phyloP scores from a whole-genome alignment of 805 yeast genomes.

The Candida montana region DNA sequence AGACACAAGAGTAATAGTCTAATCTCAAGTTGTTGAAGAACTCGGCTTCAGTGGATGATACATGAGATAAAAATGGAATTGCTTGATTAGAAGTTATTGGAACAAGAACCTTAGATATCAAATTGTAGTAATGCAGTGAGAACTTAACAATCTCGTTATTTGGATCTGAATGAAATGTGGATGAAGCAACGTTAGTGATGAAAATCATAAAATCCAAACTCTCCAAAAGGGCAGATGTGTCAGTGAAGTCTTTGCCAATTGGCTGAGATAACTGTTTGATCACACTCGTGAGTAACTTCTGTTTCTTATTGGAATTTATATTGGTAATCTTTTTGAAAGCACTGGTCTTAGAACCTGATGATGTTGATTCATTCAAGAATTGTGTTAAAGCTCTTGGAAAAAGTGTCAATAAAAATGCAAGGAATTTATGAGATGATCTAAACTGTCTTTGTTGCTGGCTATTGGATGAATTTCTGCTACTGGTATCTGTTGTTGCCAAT shows the following conservation, averaged over 20 bases:
- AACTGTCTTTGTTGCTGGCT: conserved; percentile 18
- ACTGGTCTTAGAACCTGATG: conserved; percentile 10
- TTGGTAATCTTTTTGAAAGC: conserved; percentile 21
- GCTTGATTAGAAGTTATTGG: conserved; percentile 17
- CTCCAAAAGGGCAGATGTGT: conserved; percentile 21
- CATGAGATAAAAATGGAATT: conserved; percentile 14
- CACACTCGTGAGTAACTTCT: conserved; percentile 17
- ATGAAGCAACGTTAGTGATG: conserved; percentile 30
- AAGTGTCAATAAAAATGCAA: conserved; percentile 30
- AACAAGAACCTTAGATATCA: conserved; percentile 19
- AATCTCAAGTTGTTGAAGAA: conserved; percentile 25
- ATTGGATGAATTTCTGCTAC: conserved; percentile 5
- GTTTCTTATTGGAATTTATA: conserved; percentile 19
- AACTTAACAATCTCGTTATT: conserved; percentile 26
- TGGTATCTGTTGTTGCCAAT: conserved; percentile 24
- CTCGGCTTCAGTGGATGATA: conserved; percentile 16
- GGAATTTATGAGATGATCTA: conserved; percentile 28
- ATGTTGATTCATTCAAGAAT: conserved; percentile 10
- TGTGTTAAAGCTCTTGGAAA: conserved; percentile 28
- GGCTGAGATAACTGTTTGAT: conserved; percentile 17
- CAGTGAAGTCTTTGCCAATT: conserved; percentile 14
- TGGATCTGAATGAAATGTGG: conserved; percentile 23
- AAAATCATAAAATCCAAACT: conserved; percentile 28
- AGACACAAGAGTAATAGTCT: conserved; percentile 24
- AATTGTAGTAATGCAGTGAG: conserved; percentile 17